Evolutionary conservation across 495 filamentous ascomycete species (phyloP), one percentile per base, ranked within the genome.

Genomic region (Rhypophila decipiens): DNA sequence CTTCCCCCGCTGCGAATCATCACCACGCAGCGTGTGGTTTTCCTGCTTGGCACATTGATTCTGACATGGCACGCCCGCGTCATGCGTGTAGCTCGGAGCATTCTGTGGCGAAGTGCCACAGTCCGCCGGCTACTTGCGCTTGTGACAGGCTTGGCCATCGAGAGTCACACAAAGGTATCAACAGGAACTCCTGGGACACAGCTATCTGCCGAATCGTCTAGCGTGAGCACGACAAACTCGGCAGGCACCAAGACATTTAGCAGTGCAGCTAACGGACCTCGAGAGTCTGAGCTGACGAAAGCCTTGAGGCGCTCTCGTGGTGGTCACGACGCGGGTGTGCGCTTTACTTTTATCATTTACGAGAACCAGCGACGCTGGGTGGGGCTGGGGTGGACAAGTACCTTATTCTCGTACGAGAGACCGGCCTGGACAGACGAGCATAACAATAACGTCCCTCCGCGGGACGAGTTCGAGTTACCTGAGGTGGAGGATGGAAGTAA

Each of bases 341-440:
- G 86, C 9, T 97, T 99, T 61, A 97, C 93, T 0, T 99, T 99
- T 52, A 85, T 90, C 41, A 75, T 97, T 2, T 97, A 87, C 57
- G 93, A 99, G 60, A 99, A 99, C 52, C 91, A 99, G 64, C 83
- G 93, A 20, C 80, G 93, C 33, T 99, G 93, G 93, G 64, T 97
- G 11, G 94, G 90, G 2, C 73, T 97, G 17, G 93, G 93, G 3
- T 99, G 93, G 93, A 97, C 94, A 0, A 83, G 83, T 11, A 93
- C 84, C 5, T 67, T 97, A 27, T 86, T 98, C 51, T 81, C 87
- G 0, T 87, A 96, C 52, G 93, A 99, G 59, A 78, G 93, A 24
- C 77, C 80, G 5, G 72, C 90, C 1, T 99, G 90, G 90, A 96
- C 94, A 4, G 93, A 99, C 58, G 94, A 99, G 63, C 87, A 96